Evolutionary conservation across 2,329 filamentous ascomycete genomes (phyloP).

Genomic region (Chalaropsis thielavioides): DNA sequence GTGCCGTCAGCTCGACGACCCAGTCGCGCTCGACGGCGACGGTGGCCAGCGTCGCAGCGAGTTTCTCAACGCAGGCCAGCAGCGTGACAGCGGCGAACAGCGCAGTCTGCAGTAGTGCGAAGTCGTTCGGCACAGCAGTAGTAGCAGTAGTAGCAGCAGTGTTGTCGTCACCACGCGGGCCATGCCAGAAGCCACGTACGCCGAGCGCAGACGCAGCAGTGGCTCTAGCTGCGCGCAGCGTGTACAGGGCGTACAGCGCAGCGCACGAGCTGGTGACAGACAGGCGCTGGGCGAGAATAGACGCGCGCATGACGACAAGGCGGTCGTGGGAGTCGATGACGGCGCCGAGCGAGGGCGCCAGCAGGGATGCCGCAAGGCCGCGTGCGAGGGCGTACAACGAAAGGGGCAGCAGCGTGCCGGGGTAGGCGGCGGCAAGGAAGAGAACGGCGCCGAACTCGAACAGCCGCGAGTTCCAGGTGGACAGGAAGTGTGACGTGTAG

Average conservation of each 20-base stretch:
- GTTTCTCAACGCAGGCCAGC: conserved; percentile 55
- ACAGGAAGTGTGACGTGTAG: conserved; percentile 46
- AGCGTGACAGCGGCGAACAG: conserved; percentile 28
- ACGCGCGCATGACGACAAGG: conserved; percentile 35
- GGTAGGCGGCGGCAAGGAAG: conserved; percentile 41
- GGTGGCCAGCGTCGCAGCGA: conserved; percentile 48
- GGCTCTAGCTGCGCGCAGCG: background rate
- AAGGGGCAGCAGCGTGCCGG: conserved; percentile 46
- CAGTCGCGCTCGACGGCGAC: conserved; percentile 60
- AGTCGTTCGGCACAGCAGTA: too few species aligned
- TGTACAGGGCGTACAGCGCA: conserved; percentile 29
- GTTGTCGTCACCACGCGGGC: too few species aligned
- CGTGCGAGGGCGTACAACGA: conserved; percentile 56
- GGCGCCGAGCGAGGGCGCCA: conserved; percentile 44
- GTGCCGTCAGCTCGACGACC: conserved; percentile 33
- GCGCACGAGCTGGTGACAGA: conserved; percentile 35
- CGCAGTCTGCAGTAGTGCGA: conserved; percentile 18
- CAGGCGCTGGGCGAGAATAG: conserved; percentile 31
- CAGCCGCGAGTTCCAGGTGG: conserved; percentile 48
- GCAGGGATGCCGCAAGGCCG: conserved; percentile 39
- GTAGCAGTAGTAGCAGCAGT: too few species aligned
- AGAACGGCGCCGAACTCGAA: conserved; percentile 50
- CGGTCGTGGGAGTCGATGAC: conserved; percentile 43
- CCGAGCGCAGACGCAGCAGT: background rate
- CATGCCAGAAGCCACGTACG: background rate